A percentile compares a stretch with the other conserved stretches of the same genome.
Conservation (phyloP, 2,329 filamentous ascomycete species). For the Thielaviopsis cerberus region DNA sequence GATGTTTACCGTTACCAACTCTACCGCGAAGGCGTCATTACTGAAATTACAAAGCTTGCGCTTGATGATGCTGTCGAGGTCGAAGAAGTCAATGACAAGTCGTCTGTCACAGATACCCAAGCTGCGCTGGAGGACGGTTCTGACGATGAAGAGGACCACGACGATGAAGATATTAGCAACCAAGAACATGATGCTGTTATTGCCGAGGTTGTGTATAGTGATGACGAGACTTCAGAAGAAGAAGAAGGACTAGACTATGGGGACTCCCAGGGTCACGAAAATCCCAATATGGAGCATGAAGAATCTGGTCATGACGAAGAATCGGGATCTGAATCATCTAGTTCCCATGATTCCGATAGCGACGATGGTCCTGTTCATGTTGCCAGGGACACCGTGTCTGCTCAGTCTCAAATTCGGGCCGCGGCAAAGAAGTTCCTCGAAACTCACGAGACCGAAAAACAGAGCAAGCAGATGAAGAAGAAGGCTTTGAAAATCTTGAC, state of each 20-base stretch:
- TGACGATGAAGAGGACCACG: slow-evolving; percentile 11
- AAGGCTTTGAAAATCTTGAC: slow-evolving; percentile 62
- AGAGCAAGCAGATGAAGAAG: slow-evolving; percentile 52
- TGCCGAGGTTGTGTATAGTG: background rate
- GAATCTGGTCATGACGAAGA: slow-evolving; percentile 34
- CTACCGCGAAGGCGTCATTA: slow-evolving; percentile 87
- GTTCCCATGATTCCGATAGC: slow-evolving; percentile 47
- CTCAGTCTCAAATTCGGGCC: slow-evolving; percentile 50
- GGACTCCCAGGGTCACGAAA: slow-evolving; percentile 15
- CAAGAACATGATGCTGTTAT: slow-evolving; percentile 11
- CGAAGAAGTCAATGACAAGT: slow-evolving; percentile 16
- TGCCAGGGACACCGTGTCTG: slow-evolving; percentile 31
- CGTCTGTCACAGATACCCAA: slow-evolving; percentile 11
- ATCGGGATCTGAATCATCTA: slow-evolving; percentile 29
- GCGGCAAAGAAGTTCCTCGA: slow-evolving; percentile 72
- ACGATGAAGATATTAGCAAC: slow-evolving; percentile 14
- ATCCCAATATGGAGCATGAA: slow-evolving; percentile 21
- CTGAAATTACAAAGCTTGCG: slow-evolving; percentile 71
- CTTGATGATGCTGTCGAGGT: slow-evolving; percentile 16
- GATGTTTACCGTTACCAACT: slow-evolving; percentile 89
- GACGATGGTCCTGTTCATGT: slow-evolving; percentile 20
- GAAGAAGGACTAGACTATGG: background rate
- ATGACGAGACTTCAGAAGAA: background rate
- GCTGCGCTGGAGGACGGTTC: slow-evolving; percentile 12
- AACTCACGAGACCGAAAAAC: slow-evolving; percentile 58